These are phyloP conservation scores for Suillus decipiens DNA, from an alignment of 768 basidiomycete genomes.

Conservation along the genomic window DNA sequence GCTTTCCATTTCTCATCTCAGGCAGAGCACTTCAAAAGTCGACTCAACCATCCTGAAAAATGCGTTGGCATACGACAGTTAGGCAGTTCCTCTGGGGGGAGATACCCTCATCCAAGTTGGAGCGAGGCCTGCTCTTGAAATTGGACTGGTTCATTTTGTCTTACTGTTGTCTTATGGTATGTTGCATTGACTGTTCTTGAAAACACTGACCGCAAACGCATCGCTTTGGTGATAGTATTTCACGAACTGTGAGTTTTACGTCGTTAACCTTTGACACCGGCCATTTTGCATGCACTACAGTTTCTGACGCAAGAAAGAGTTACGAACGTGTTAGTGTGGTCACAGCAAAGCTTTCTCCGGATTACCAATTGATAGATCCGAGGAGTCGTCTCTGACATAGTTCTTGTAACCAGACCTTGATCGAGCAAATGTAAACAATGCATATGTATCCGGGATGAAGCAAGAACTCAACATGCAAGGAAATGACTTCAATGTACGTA, in stretches of 20 bases:
- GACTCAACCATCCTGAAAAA: neutral
- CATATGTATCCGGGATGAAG: constrained; percentile 80
- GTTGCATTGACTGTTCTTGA: constrained; percentile 14
- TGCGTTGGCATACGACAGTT: constrained; percentile 9
- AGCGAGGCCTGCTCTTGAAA: constrained; percentile 57
- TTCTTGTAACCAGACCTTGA: constrained; percentile 52
- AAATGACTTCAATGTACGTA: constrained; percentile 58
- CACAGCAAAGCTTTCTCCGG: neutral
- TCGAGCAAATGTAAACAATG: constrained; percentile 68
- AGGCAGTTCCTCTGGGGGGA: constrained; percentile 39
- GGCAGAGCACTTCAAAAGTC: neutral
- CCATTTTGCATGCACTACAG: neutral
- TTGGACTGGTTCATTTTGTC: constrained; percentile 69
- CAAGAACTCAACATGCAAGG: constrained; percentile 69
- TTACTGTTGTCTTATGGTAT: constrained; percentile 70
- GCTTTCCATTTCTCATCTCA: neutral
- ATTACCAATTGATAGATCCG: constrained; percentile 1
- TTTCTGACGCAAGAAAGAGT: neutral
- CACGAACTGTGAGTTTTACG: constrained; percentile 53
- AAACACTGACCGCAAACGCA: constrained; percentile 12
- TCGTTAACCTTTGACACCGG: neutral
- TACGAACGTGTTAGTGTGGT: neutral
- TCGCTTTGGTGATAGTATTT: constrained; percentile 49
- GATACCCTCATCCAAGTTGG: constrained; percentile 40
- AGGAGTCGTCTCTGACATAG: constrained; percentile 7